phyloP scores from a whole-genome alignment of 139 green algal genomes.

The Chlorella sp. region DNA sequence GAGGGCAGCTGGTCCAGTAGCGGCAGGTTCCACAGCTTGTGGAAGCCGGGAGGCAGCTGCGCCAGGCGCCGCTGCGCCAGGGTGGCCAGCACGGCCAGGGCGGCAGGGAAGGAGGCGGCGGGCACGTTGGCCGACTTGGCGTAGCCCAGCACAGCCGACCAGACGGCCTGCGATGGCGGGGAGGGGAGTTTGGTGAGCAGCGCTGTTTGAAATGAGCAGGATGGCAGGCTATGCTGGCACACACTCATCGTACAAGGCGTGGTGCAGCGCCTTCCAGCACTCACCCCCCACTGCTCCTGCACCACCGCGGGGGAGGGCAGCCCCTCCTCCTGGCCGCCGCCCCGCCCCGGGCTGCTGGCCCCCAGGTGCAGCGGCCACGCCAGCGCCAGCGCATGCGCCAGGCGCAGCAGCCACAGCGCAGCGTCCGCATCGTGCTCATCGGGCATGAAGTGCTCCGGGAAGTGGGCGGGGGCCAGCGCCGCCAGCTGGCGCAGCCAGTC shows the following conservation, averaged over 20 bases:
- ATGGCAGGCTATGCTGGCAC: not conserved
- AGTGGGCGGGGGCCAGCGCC: not conserved
- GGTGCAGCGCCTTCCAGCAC: not conserved
- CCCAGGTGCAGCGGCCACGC: slow-evolving; percentile 41
- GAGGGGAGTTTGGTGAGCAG: not conserved
- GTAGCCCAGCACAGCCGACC: slow-evolving; percentile 17
- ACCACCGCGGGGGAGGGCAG: not conserved
- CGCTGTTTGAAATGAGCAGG: not conserved
- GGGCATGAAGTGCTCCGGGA: slow-evolving; percentile 2
- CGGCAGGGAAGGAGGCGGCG: not conserved
- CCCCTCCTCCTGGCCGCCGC: not conserved
- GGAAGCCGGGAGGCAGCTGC: slow-evolving; percentile 30
- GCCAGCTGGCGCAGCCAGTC: slow-evolving; percentile 30
- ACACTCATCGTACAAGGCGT: not conserved
- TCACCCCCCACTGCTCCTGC: slow-evolving; percentile 10
- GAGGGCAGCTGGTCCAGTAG: slow-evolving; percentile 12
- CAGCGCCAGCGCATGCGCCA: slow-evolving; percentile 38
- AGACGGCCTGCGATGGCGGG: slow-evolving; percentile 16
- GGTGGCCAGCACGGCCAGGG: not conserved
- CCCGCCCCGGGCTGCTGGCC: not conserved
- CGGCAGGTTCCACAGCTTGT: slow-evolving; percentile 36
- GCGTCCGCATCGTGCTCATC: slow-evolving; percentile 19
- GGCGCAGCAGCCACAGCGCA: slow-evolving; percentile 47
- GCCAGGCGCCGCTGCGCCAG: slow-evolving; percentile 16
- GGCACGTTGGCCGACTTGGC: slow-evolving; percentile 8